Evolutionary conservation across 2,329 filamentous ascomycete genomes (phyloP).

Genomic region (Hymenoscyphus fructigenus): DNA sequence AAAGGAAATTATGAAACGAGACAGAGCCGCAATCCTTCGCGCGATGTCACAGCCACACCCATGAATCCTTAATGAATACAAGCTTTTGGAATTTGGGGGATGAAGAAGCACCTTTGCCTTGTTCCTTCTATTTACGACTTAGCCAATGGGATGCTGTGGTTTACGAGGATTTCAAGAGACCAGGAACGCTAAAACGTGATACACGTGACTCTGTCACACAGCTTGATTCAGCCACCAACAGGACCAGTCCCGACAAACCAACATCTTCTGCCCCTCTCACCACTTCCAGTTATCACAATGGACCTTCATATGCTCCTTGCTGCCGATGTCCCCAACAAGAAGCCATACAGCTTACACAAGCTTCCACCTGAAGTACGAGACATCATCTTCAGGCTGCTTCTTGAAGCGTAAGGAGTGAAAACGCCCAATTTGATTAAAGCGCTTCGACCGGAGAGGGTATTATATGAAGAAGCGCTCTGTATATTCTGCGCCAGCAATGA

Average conservation of each 20-base stretch:
- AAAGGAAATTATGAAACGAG: no score
- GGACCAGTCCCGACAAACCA: neutral
- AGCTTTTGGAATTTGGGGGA: no score
- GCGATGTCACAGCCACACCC: no score
- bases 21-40: no score
- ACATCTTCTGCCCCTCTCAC: neutral
- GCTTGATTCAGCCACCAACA: neutral
- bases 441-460: neutral
- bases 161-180: neutral
- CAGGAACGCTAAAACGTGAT: neutral
- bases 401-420: neutral
- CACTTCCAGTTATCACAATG: neutral
- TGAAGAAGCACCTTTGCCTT: no score
- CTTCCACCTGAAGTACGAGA: neutral
- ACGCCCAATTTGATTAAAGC: conserved; percentile 1
- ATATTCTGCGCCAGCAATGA: neutral
- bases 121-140: no score
- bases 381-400: neutral
- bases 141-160: no score
- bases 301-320: neutral
- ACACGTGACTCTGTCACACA: neutral
- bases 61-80: no score
- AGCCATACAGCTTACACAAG: neutral
- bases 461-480: neutral
- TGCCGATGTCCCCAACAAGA: neutral